Evolutionary conservation across 2,329 filamentous ascomycete genomes (phyloP).

Genomic region (Colletotrichum destructivum): DNA sequence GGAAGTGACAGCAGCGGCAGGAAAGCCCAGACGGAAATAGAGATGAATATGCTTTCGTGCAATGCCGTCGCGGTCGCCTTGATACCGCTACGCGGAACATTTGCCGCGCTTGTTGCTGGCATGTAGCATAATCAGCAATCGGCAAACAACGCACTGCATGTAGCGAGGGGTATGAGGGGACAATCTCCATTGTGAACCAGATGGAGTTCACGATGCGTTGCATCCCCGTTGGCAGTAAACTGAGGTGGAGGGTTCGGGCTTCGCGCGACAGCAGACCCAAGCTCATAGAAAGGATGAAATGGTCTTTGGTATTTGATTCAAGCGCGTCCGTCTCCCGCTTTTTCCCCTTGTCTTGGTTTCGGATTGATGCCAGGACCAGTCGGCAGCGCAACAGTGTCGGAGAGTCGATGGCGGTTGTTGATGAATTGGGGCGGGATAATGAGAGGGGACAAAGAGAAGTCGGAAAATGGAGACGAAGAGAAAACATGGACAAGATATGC

Average conservation of each 20-base stretch:
- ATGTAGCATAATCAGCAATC: neutral
- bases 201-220: neutral
- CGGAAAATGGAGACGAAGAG: neutral
- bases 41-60: slow-evolving; percentile 14
- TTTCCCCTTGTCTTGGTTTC: no score
- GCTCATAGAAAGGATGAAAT: neutral
- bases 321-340: no score
- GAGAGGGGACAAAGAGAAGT: neutral
- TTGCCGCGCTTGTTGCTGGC: slow-evolving; percentile 2
- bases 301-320: no score
- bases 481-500: neutral
- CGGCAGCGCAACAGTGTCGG: neutral
- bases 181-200: neutral
- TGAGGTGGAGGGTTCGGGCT: slow-evolving; percentile 4
- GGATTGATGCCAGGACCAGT: neutral
- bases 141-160: slow-evolving; percentile 12
- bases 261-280: slow-evolving; percentile 7
- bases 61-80: slow-evolving; percentile 16
- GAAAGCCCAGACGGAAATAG: neutral
- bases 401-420: neutral
- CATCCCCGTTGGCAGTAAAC: slow-evolving; percentile 10
- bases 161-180: neutral
- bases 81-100: neutral
- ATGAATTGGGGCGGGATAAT: neutral
- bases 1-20: slow-evolving; percentile 3